A percentile compares a stretch with the other conserved stretches of the same genome.
phyloP scores from a whole-genome alignment of 306 rosid species.

The Urtica urens region DNA sequence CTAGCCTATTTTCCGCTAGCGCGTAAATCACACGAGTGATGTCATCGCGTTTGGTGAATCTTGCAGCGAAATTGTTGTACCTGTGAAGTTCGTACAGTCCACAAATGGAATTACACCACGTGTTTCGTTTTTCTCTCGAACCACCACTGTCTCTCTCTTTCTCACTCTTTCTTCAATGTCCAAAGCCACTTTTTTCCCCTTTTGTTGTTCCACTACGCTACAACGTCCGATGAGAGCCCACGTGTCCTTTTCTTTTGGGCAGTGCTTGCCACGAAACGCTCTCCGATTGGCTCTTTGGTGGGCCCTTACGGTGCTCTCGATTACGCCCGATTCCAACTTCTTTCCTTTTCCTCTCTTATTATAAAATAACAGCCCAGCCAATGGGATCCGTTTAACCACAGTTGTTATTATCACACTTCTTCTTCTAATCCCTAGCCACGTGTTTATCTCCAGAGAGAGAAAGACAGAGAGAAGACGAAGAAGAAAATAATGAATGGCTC shows the following conservation, averaged over 20 bases:
- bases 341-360: neutral
- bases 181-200: neutral
- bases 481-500: neutral
- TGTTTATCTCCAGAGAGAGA: conserved; percentile 16
- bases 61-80: neutral
- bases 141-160: too few species aligned
- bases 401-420: too few species aligned
- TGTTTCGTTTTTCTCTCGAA: conserved; percentile 25
- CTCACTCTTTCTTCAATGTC: too few species aligned
- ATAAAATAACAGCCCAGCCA: conserved; percentile 4
- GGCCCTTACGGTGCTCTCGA: conserved; percentile 18
- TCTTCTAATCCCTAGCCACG: conserved; percentile 24
- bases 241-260: conserved; percentile 34
- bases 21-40: neutral
- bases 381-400: conserved; percentile 8
- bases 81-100: neutral
- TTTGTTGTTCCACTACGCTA: conserved; percentile 18
- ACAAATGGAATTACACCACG: conserved; percentile 24
- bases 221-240: conserved; percentile 20
- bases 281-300: conserved; percentile 16
- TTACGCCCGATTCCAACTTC: conserved; percentile 11
- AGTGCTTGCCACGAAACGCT: conserved; percentile 27
- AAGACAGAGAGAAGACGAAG: neutral
- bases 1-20: too few species aligned
- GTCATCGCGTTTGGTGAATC: neutral